Conservation (phyloP, 2,329 filamentous ascomycete genomes). For the Pseudogymnoascus sp. region DNA sequence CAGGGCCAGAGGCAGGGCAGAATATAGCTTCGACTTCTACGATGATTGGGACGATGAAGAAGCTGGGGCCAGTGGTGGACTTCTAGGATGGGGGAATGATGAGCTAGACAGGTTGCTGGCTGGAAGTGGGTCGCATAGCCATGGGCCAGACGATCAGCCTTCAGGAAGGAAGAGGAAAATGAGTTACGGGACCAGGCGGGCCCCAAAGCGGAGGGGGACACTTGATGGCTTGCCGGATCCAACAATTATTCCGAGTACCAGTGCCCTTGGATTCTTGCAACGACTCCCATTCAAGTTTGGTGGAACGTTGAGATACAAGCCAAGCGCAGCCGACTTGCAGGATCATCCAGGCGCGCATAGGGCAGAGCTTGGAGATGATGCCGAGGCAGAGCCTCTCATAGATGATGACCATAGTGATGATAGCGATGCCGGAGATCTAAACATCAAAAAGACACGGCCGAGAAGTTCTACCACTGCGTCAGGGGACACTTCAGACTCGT, state of each 20-base stretch:
- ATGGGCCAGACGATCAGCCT: slow-evolving; percentile 47
- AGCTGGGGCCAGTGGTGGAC: slow-evolving; percentile 40
- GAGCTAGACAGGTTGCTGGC: slow-evolving; percentile 80
- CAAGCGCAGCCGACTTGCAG: slow-evolving; percentile 81
- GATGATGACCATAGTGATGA: slow-evolving; percentile 48
- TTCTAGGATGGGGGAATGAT: slow-evolving; percentile 73
- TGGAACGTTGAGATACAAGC: slow-evolving; percentile 76
- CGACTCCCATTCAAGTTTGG: slow-evolving; percentile 80
- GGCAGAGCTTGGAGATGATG: slow-evolving; percentile 33
- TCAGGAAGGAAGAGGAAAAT: slow-evolving; percentile 71
- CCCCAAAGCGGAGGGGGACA: slow-evolving; percentile 49
- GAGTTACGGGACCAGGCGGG: slow-evolving; percentile 74
- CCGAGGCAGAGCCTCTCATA: slow-evolving; percentile 66
- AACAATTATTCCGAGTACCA: slow-evolving; percentile 83
- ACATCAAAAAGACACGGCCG: slow-evolving; percentile 39
- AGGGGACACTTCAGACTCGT: slow-evolving; percentile 75
- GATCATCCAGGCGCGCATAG: slow-evolving; percentile 63
- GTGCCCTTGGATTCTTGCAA: slow-evolving; percentile 76
- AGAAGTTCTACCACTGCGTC: slow-evolving; percentile 76
- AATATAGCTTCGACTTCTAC: slow-evolving; percentile 93
- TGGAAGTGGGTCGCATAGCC: slow-evolving; percentile 48
- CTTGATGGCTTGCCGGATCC: slow-evolving; percentile 53
- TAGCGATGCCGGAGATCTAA: slow-evolving; percentile 17
- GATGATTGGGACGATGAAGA: slow-evolving; percentile 83
- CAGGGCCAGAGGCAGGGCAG: slow-evolving; percentile 54